Evolutionary conservation across 2,329 filamentous ascomycete species (phyloP), one percentile per base, ranked within the genome.

Genomic region (Emergomyces pasteurianus): DNA sequence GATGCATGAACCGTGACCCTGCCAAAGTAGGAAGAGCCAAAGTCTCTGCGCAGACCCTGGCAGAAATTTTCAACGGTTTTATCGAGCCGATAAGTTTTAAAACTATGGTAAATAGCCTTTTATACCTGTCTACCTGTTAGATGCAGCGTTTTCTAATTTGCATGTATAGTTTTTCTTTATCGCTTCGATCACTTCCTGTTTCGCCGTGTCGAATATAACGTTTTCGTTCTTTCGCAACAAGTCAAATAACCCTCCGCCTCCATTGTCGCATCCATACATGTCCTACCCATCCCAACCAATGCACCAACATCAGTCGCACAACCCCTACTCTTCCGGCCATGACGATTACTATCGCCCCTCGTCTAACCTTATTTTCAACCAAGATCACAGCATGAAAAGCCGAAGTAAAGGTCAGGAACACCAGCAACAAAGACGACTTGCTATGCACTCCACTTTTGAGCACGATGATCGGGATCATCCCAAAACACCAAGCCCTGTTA

Each of bases 41-140:
- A 68, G 85, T 96, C 46, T 90, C 88, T 21, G 92, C 90, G 5
- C 87, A 89, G 69, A 94, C 92, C 31, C 88, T 96, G 70, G 92
- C 92, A 0, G 85, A 90, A 70, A 95, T 99, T 47, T 87, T 97
- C 74, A 96, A 97, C 72, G 87, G 88, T 68, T 96, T 97, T 72
- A 86, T 95, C 4, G 90, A 95, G 67, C 86, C 89, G 6, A 92
- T 97, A 73, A 90, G 88, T 65, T 87, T 90, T 74, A 96, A 96
- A 74, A 83, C 85, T 12, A 86, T 89, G 80, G 83, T 85, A 79
- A 64, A 77, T 73, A 36, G 49, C 54, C 21, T 31, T 21, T 43
- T 52, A 14, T 23, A 18, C 21, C 14, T 21, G 9, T 3, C 21
- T 40, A 54, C n/a, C 3, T 2, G 12, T 38, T 23, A 26, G 4